Percentiles rank a stretch among this genome's conserved stretches.
phyloP scores from a whole-genome alignment of 257 asterid genomes.

The Lycium barbarum region DNA sequence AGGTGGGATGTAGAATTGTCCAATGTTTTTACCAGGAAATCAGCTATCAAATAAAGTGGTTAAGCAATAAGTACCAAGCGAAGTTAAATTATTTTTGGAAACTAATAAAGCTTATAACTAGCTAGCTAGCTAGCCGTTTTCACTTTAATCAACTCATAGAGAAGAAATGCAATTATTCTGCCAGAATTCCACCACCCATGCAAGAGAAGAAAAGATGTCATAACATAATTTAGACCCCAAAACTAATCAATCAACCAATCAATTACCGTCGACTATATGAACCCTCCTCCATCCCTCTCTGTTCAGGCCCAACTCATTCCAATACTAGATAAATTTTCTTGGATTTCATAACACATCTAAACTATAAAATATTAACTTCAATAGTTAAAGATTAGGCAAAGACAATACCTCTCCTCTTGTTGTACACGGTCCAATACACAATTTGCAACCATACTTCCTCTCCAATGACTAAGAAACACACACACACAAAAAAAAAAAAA shows the following conservation, averaged over 20 bases:
- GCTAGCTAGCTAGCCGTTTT: conserved; percentile 2
- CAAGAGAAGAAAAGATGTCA: not conserved
- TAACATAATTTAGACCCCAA: not conserved
- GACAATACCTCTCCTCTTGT: conserved; percentile 34
- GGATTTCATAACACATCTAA: not conserved
- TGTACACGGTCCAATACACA: conserved; percentile 33
- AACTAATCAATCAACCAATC: not conserved
- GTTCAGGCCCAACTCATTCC: not conserved
- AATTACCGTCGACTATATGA: not conserved
- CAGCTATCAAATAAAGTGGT: conserved; percentile 6
- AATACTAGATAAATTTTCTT: not conserved
- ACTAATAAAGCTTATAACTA: not conserved
- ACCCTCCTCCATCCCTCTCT: not conserved
- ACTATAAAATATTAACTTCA: not conserved
- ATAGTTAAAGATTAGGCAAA: not conserved
- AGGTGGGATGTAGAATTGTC: not conserved
- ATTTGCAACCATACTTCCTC: conserved; percentile 34
- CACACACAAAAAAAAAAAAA: not conserved
- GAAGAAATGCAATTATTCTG: not conserved
- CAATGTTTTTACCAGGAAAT: conserved; percentile 9
- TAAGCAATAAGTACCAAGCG: not conserved
- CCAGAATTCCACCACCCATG: not conserved
- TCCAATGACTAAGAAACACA: conserved; percentile 28
- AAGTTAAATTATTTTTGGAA: conserved; percentile 3
- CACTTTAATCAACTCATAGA: not conserved